Conservation (phyloP, 1,284 basidiomycete genomes). For the Cryptococcus sp. region DNA sequence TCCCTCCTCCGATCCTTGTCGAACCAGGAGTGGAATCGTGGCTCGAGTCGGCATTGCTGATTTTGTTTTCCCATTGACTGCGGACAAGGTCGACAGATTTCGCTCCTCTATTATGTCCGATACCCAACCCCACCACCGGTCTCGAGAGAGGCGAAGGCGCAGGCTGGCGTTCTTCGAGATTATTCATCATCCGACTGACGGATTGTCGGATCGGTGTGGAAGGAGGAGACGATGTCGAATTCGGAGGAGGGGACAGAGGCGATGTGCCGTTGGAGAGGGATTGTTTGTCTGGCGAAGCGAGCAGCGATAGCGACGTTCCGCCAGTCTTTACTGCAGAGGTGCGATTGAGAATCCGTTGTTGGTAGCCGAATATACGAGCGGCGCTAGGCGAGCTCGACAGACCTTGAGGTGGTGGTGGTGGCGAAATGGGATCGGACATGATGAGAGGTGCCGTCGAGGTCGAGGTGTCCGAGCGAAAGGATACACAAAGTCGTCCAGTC, state of each 20-base stretch:
- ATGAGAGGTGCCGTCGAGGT: too few relatives aligned
- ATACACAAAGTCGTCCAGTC: too few relatives aligned
- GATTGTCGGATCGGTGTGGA: constrained; percentile 30
- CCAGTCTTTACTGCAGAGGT: constrained; percentile 11
- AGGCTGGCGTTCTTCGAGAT: constrained; percentile 3
- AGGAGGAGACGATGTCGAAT: constrained; percentile 18
- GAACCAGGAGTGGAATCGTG: not conserved
- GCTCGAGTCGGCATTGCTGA: constrained; percentile 21
- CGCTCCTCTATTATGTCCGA: constrained; percentile 9
- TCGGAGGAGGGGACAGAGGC: constrained; percentile 3
- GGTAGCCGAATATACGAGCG: constrained; percentile 30
- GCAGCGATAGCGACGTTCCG: constrained; percentile 1
- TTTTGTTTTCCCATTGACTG: constrained; percentile 41
- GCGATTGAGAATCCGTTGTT: constrained; percentile 29
- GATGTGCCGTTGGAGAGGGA: constrained; percentile 14
- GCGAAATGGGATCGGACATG: too few relatives aligned
- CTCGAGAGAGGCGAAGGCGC: constrained; percentile 3
- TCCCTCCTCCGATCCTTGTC: not conserved
- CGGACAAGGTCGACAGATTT: constrained; percentile 38
- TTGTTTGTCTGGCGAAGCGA: constrained; percentile 4
- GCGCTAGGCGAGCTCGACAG: constrained; percentile 20
- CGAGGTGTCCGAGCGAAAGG: too few relatives aligned
- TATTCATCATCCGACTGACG: constrained; percentile 25
- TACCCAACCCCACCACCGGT: constrained; percentile 15
- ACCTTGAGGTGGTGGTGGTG: constrained; percentile 26